Evolutionary conservation across 495 filamentous ascomycete species (phyloP).

Genomic region (Corynascus novoguineensis): DNA sequence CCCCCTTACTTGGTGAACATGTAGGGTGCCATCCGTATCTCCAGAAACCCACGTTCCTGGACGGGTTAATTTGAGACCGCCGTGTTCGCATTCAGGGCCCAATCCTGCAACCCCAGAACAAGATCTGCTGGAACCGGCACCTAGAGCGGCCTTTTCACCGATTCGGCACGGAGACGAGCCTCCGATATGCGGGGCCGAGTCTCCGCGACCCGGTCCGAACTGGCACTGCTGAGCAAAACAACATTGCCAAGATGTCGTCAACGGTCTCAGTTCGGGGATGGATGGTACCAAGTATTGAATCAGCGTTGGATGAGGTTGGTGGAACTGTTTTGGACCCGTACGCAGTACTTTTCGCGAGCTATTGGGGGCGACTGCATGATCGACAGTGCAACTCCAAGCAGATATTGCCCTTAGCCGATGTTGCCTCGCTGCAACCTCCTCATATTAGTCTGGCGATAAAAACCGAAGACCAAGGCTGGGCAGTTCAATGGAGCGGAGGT

Average conservation of each 20-base stretch:
- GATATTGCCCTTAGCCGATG: too few species aligned
- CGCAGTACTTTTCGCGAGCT: too few species aligned
- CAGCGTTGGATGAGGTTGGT: not conserved
- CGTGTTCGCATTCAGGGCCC: too few species aligned
- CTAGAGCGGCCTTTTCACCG: not conserved
- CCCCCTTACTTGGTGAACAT: too few species aligned
- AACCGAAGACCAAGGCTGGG: too few species aligned
- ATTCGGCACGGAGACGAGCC: not conserved
- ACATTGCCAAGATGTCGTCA: not conserved
- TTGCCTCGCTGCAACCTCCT: too few species aligned
- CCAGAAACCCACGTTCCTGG: not conserved
- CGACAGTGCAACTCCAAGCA: too few species aligned
- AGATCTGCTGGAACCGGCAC: not conserved
- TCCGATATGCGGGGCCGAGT: not conserved
- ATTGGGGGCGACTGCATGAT: too few species aligned
- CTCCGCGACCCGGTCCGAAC: not conserved
- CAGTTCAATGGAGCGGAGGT: too few species aligned
- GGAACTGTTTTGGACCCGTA: not conserved
- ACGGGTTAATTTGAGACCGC: not conserved
- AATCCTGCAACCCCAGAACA: too few species aligned
- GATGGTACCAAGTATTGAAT: too few species aligned
- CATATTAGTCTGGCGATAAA: too few species aligned
- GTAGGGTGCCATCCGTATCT: not conserved
- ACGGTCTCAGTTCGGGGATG: not conserved
- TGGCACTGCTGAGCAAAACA: not conserved